Evolutionary conservation across 1,284 basidiomycete genomes (phyloP), one percentile per base, ranked within the genome.

Genomic region (Ganoderma multipileum): DNA sequence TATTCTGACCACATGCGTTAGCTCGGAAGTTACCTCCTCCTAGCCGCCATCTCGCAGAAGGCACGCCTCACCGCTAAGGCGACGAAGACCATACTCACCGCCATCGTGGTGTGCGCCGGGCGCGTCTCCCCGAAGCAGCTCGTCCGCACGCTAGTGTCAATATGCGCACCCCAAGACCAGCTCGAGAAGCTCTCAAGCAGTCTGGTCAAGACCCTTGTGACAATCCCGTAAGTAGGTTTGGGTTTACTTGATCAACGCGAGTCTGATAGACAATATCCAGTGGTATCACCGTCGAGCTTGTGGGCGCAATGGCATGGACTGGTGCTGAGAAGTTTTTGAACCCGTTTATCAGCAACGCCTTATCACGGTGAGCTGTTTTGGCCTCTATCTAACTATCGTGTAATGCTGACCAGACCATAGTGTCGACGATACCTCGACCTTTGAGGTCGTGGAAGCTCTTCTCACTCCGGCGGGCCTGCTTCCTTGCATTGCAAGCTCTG

Each of bases 1-100:
- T 26, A 16, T 3, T 7, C 1, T 42, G 26, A 57, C 55, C 26
- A 54, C 41, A 2, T 16, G 23, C 23, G 7, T 20, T 33, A 94
- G 92, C 84, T 95, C n/a, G 91, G 89, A 61, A 88, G 87, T 70
- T 93, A 90, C 72, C 85, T 95, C 68, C 82, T 95, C 7, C 81
- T 95, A 1, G 86, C 89, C 0, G 84, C 88, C 0, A 82, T 95
- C 26, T 89, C 91, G 0, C 88, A 89, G 68, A 90, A 89, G 78
- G 86, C 86, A 59, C 81, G 82, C 18, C 76, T 95, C 39, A 83
- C 87, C 1, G 73, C 85, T 0, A 75, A 85, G 30, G 91, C 89
- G 1, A 71, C 93, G 62, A 86, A 86, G 64, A 82, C 85, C 7
- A 85, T 95, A 33, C 71, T 94, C 23, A 78, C 78, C 47, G 77